Conservation (phyloP, 208 protist species). For the Trypanosomatidae sp. region DNA sequence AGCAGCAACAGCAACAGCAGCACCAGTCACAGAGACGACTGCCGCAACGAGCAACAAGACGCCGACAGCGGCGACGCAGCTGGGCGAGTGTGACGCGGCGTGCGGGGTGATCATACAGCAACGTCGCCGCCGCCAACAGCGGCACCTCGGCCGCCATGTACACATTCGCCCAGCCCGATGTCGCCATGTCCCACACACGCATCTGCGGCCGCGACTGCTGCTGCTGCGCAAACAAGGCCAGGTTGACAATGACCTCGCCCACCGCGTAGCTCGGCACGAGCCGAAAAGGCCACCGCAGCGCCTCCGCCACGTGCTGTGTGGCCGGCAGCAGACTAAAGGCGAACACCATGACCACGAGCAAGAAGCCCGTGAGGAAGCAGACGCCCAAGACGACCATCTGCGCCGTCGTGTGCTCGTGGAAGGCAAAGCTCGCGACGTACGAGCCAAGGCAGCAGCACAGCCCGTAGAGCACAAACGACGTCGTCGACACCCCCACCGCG, state of each 20-base stretch:
- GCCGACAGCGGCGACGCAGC: background rate
- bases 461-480: constrained; percentile 28
- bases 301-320: constrained; percentile 14
- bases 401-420: constrained; percentile 33
- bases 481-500: constrained; percentile 15
- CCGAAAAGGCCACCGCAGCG: constrained; percentile 27
- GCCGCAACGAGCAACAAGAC: background rate
- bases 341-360: constrained; percentile 34
- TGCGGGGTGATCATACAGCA: constrained; percentile 31
- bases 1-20: constrained; percentile 1
- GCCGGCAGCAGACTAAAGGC: constrained; percentile 18
- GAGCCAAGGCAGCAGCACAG: constrained; percentile 13
- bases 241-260: constrained; percentile 44
- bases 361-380: constrained; percentile 49
- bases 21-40: background rate
- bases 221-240: constrained; percentile 16
- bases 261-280: constrained; percentile 36
- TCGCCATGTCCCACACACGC: constrained; percentile 14
- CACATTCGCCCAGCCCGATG: constrained; percentile 12
- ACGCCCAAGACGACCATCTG: constrained; percentile 29
- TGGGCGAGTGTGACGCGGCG: background rate
- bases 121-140: constrained; percentile 15
- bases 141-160: constrained; percentile 43
- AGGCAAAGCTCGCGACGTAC: constrained; percentile 47
- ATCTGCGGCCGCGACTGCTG: constrained; percentile 1